phyloP scores from a whole-genome alignment of 2,329 filamentous ascomycete species.

The Alternaria sp. region DNA sequence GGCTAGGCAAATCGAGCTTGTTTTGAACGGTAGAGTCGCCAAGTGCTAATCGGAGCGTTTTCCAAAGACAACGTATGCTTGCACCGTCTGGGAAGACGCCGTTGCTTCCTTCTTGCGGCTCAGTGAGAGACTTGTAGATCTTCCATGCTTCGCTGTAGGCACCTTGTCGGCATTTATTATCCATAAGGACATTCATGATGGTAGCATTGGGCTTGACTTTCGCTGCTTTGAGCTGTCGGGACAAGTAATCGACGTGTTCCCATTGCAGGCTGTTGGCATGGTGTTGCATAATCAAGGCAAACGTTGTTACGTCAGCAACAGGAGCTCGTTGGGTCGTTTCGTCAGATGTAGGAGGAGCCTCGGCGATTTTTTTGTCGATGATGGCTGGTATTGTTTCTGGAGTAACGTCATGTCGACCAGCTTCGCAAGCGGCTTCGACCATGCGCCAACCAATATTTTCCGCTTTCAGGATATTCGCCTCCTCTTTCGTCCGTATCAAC shows the following conservation, averaged over 20 bases:
- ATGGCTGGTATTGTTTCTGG: background rate
- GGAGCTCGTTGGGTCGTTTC: slow-evolving; percentile 27
- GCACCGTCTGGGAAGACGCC: slow-evolving; percentile 44
- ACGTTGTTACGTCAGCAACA: slow-evolving; percentile 41
- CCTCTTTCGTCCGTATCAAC: slow-evolving; percentile 66
- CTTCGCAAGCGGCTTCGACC: slow-evolving; percentile 36
- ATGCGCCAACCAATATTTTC: slow-evolving; percentile 50
- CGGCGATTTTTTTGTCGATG: slow-evolving; percentile 7
- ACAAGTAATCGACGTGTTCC: slow-evolving; percentile 48
- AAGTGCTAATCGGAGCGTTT: slow-evolving; percentile 43
- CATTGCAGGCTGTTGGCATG: slow-evolving; percentile 39
- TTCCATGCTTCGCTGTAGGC: slow-evolving; percentile 41
- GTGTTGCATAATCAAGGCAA: slow-evolving; percentile 44
- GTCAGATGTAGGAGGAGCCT: background rate
- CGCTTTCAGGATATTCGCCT: slow-evolving; percentile 36
- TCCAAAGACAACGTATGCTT: slow-evolving; percentile 44
- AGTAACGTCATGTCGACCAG: background rate
- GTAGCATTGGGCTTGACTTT: slow-evolving; percentile 32
- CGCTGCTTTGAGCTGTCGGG: slow-evolving; percentile 34
- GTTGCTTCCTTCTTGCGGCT: slow-evolving; percentile 21
- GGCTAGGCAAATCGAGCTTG: slow-evolving; percentile 37
- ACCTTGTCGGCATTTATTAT: slow-evolving; percentile 40
- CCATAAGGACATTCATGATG: slow-evolving; percentile 48
- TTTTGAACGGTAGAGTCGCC: slow-evolving; percentile 28
- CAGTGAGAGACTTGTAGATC: slow-evolving; percentile 39